Base-by-base conservation (phyloP, 73 alveolate genomes). In the Uronychia setigera region DNA sequence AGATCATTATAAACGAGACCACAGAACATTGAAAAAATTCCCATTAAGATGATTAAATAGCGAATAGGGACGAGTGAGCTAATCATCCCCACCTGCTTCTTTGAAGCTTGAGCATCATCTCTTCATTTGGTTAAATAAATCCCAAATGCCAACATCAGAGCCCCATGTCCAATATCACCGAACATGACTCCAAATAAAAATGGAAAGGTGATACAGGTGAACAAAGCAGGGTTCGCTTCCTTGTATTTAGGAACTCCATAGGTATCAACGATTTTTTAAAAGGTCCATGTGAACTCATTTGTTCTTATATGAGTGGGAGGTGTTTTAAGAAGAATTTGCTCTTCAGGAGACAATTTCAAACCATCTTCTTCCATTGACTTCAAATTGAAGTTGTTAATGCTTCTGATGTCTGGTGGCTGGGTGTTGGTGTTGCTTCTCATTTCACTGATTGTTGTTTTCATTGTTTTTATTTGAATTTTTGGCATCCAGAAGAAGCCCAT, bases 111-210 rank as follows among this genome's bases (percentile, higher is more conserved):
- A 59, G 26, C 80, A 92, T 78, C 86, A 78, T 58, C 80, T 80
- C 75, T 32, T 87, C 83, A 26, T 89, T 80, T 79, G 59, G 91
- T 29, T 31, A 88, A 33, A 60, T 83, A 57, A 82, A 88, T 14
- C 14, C 98, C 97, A 79, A 60, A 74, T 13, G 83, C 59, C 28
- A 92, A 59, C 13, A 94, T 32, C 26, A 92, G 57, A 31, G 87
- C 80, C 1, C 98, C 98, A 83, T 94, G 98, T 19, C 95, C 98
- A n/a, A 94, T 85, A 80, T 94, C 98, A 32, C 99, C 99, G 81
- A 95, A 97, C 99, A 97, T 97, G 60, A 97, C 97, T 26, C 99
- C 99, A 59, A 95, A 96, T 80, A 97, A 78, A 95, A 97, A 97
- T 11, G 99, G 99, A 87, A 97, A 97, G 67, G 98, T 94, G 30